Evolutionary conservation across 352 stramenopile species (phyloP), one percentile per base, ranked within the genome.

Genomic region (Globisporangium echinulatum): DNA sequence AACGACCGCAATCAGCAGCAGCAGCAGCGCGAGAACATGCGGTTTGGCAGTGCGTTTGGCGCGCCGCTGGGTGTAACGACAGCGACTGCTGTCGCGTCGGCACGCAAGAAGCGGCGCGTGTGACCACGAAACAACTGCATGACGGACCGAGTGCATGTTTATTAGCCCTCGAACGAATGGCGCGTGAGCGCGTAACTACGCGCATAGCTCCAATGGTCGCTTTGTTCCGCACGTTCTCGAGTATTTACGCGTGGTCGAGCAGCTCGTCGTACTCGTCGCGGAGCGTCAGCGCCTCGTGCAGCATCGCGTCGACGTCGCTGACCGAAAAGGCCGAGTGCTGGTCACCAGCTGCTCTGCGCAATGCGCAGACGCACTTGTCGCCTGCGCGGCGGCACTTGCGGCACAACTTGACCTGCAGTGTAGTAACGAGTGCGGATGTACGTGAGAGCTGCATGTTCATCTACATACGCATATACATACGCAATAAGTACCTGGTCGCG

Each of bases 191-290:
- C 25, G 25, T 33, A 33, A 33, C 25, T 1, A 33, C 25, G 25
- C 25, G 25, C 25, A 33, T 33, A 33, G 25, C 25, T 33, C 25
- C 25, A 33, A 33, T 33, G 25, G 25, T 33, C 25, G 25, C 25
- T 33, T 3, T 33, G 25, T 33, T 33, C 25, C 2, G 25, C 25
- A 33, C 25, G 25, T 33, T 33, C 25, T 33, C 25, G 25, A 33
- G 25, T 33, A 33, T 33, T 33, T 33, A 33, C 25, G 25, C 25
- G 25, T 33, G 25, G 25, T 87, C 71, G 15, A 89, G 59, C n/a
- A 91, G 63, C 49, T 91, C 77, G 46, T 88, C 78, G 43, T 88
- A 85, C 42, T 88, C 73, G 15, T 91, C 76, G 17, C 79, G 77
- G 52, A 91, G 49, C 37, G 77, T 72, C 11, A 92, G 70, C 2